Percentiles rank a stretch among this genome's conserved stretches.
Evolutionary conservation across 2,329 filamentous ascomycete species (phyloP).

Genomic region (Fusarium sp.): DNA sequence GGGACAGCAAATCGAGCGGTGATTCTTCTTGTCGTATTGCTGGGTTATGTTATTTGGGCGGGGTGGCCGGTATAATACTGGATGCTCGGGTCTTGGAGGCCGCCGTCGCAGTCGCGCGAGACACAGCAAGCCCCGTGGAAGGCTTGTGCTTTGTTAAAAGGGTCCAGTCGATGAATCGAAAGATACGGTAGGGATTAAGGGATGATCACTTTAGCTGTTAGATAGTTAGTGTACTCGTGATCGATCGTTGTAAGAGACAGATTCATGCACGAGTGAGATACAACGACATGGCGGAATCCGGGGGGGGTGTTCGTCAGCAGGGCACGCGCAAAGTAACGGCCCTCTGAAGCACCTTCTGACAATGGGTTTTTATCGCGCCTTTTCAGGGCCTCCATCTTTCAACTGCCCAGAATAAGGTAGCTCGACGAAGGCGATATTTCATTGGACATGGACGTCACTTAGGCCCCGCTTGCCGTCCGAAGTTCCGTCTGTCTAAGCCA

Average conservation of each 20-base stretch:
- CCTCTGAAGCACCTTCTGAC: conserved; percentile 21
- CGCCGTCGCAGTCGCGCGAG: conserved; percentile 41
- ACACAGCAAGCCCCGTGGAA: conserved; percentile 32
- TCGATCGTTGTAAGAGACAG: conserved; percentile 34
- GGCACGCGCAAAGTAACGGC: background rate
- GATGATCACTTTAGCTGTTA: conserved; percentile 19
- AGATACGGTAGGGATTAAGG: conserved; percentile 12
- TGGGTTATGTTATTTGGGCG: conserved; percentile 31
- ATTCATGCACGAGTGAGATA: conserved; percentile 26
- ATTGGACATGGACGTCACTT: conserved; percentile 18
- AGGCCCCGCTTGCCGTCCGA: conserved; percentile 37
- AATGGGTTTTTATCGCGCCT: conserved; percentile 33
- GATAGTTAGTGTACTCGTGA: conserved; percentile 20
- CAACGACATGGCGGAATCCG: conserved; percentile 27
- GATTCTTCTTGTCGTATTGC: conserved; percentile 26
- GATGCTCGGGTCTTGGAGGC: conserved; percentile 38
- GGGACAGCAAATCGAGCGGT: conserved; percentile 21
- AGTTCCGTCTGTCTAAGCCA: conserved; percentile 42
- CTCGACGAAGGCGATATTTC: conserved; percentile 1
- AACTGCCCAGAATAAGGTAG: conserved; percentile 22
- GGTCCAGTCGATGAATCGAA: conserved; percentile 11
- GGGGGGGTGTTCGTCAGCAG: conserved; percentile 40
- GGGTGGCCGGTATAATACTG: conserved; percentile 33
- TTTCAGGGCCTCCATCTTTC: conserved; percentile 30
- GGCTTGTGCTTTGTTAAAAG: conserved; percentile 31